phyloP scores from a whole-genome alignment of 2,329 filamentous ascomycete species.

The Talaromyces albobiverticillius region DNA sequence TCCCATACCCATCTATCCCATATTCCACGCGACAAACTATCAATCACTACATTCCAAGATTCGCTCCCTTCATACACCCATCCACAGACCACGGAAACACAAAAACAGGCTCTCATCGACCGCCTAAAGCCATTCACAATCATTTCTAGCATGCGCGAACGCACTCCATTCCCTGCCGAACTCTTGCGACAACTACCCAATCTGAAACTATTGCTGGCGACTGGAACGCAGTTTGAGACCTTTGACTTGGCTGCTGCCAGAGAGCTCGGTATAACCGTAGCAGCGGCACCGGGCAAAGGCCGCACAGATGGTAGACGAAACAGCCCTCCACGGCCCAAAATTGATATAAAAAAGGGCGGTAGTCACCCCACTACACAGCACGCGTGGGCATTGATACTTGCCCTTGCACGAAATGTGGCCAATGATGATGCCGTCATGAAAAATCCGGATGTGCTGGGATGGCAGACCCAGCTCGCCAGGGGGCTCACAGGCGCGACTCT shows the following conservation, averaged over 20 bases:
- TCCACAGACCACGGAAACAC: slow-evolving; percentile 46
- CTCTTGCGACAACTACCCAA: slow-evolving; percentile 63
- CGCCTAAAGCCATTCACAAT: slow-evolving; percentile 63
- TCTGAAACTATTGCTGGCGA: slow-evolving; percentile 66
- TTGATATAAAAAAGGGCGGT: slow-evolving; percentile 15
- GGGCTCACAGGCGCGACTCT: slow-evolving; percentile 63
- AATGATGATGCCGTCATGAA: slow-evolving; percentile 63
- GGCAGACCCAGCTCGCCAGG: slow-evolving; percentile 54
- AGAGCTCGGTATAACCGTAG: slow-evolving; percentile 2
- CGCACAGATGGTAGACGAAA: neutral
- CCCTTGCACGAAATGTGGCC: slow-evolving; percentile 62
- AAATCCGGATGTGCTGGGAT: slow-evolving; percentile 46
- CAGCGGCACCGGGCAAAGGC: slow-evolving; percentile 1
- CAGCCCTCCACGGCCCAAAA: slow-evolving; percentile 27
- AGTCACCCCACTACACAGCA: slow-evolving; percentile 10
- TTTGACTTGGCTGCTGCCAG: slow-evolving; percentile 3
- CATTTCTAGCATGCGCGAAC: slow-evolving; percentile 71
- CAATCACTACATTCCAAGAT: neutral
- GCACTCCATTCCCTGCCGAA: slow-evolving; percentile 64
- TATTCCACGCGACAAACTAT: slow-evolving; percentile 37
- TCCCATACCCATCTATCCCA: slow-evolving; percentile 53
- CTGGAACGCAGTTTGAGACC: slow-evolving; percentile 47
- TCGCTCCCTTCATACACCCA: neutral
- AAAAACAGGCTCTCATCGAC: slow-evolving; percentile 47
- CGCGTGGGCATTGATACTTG: slow-evolving; percentile 39